phyloP scores from a whole-genome alignment of 2,329 filamentous ascomycete genomes.

The Pseudopithomyces chartarum region DNA sequence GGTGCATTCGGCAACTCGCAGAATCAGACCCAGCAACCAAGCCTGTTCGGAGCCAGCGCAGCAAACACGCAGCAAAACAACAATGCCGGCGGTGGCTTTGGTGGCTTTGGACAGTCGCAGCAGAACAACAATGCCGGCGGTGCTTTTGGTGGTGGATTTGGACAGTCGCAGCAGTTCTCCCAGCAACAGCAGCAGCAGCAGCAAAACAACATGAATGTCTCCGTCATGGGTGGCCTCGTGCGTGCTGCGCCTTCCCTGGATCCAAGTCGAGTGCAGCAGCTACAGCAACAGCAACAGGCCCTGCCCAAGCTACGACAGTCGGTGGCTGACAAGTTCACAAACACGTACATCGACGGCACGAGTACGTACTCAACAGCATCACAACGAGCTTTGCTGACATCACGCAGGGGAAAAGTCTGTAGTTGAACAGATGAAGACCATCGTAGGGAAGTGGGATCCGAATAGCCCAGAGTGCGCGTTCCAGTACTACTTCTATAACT shows the following conservation, averaged over 20 bases:
- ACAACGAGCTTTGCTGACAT: conserved; percentile 15
- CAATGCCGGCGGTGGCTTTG: conserved; percentile 45
- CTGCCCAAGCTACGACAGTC: conserved; percentile 43
- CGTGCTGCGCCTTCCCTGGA: conserved; percentile 38
- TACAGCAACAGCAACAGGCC: conserved; percentile 44
- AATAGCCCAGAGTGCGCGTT: conserved; percentile 71
- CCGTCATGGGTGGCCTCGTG: conserved; percentile 42
- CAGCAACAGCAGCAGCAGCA: conserved; percentile 48
- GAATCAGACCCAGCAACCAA: conserved; percentile 37
- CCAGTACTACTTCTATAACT: conserved; percentile 87
- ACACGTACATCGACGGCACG: conserved; percentile 32
- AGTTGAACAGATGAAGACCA: conserved; percentile 72
- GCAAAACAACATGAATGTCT: conserved; percentile 48
- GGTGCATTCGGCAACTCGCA: conserved; percentile 48
- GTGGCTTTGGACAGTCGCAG: conserved; percentile 39
- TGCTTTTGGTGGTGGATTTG: conserved; percentile 30
- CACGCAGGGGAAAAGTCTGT: conserved; percentile 70
- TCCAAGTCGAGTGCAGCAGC: conserved; percentile 34
- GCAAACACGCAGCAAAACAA: conserved; percentile 33
- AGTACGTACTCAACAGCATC: conserved; percentile 22
- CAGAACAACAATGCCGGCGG: conserved; percentile 50
- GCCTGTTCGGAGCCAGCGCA: conserved; percentile 22
- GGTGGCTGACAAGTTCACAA: conserved; percentile 31
- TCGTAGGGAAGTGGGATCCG: conserved; percentile 77
- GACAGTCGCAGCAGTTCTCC: conserved; percentile 50